phyloP scores from a whole-genome alignment of 208 protist genomes.

The Wallacemonas collosoma region DNA sequence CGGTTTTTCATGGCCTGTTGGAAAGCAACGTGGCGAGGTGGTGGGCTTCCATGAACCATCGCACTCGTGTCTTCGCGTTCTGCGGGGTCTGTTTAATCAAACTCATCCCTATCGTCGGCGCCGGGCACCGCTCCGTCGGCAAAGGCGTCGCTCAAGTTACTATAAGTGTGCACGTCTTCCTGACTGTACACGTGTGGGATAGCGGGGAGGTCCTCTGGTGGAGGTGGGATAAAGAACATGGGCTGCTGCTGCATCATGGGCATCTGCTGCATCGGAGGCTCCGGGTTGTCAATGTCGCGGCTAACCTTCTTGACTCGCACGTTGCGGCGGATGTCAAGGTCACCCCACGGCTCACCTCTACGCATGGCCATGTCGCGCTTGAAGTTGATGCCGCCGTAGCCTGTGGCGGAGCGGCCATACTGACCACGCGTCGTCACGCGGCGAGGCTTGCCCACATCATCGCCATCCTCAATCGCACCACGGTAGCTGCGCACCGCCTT shows the following conservation, averaged over 20 bases:
- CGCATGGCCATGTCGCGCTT: slow-evolving; percentile 61
- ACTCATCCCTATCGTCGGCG: slow-evolving; percentile 26
- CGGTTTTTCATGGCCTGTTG: too few relatives aligned
- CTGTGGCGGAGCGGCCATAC: slow-evolving; percentile 38
- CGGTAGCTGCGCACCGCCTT: slow-evolving; percentile 48
- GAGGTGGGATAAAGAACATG: slow-evolving; percentile 15
- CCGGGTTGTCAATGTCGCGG: not conserved
- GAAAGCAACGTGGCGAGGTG: too few relatives aligned
- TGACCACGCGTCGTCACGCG: slow-evolving; percentile 46
- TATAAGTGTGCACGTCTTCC: slow-evolving; percentile 53
- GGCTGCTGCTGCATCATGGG: slow-evolving; percentile 6
- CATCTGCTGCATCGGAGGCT: slow-evolving; percentile 17
- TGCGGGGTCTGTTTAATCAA: slow-evolving; percentile 12
- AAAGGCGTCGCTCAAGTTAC: slow-evolving; percentile 53
- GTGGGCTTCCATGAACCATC: too few relatives aligned
- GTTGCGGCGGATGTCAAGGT: slow-evolving; percentile 42
- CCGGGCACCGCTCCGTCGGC: slow-evolving; percentile 18
- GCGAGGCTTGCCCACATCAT: slow-evolving; percentile 64
- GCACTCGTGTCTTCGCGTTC: not conserved
- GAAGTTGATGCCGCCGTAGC: slow-evolving; percentile 75
- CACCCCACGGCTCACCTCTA: slow-evolving; percentile 58
- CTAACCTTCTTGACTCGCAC: not conserved
- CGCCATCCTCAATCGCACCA: slow-evolving; percentile 52
- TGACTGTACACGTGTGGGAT: slow-evolving; percentile 44
- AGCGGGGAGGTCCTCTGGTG: slow-evolving; percentile 26